These are phyloP conservation scores for Neurospora tetrasperma DNA, from an alignment of 495 filamentous ascomycete species.

Conservation along the genomic window DNA sequence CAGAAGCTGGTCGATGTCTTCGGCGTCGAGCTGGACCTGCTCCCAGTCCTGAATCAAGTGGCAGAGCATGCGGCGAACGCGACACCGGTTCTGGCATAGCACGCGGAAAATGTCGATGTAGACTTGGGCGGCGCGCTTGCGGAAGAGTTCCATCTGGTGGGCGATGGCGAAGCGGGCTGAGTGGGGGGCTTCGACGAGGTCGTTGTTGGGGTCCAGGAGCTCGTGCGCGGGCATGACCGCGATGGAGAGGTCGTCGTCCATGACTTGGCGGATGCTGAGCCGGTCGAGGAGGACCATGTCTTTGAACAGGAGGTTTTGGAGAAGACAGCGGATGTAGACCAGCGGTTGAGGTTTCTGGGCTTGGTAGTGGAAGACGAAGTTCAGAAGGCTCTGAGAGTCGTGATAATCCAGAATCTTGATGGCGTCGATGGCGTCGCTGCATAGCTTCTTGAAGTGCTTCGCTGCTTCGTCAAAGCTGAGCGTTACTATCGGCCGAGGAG, in stretches of 20 bases:
- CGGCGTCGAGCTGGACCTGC: conserved; percentile 70
- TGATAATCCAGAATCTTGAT: conserved; percentile 58
- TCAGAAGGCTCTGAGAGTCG: conserved; percentile 59
- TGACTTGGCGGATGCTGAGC: conserved; percentile 57
- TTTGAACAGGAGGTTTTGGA: conserved; percentile 68
- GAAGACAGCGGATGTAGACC: conserved; percentile 70
- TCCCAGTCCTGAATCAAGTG: conserved; percentile 81
- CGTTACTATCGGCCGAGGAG: conserved; percentile 80
- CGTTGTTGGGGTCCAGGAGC: conserved; percentile 62
- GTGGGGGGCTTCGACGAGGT: conserved; percentile 63
- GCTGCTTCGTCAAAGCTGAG: conserved; percentile 62
- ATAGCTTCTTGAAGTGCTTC: conserved; percentile 57
- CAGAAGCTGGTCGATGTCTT: conserved; percentile 66
- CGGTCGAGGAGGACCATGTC: conserved; percentile 55
- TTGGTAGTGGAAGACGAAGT: conserved; percentile 59
- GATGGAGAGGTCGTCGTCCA: conserved; percentile 70
- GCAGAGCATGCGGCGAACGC: conserved; percentile 71
- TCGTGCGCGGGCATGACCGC: conserved; percentile 61
- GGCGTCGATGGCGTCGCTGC: conserved; percentile 59
- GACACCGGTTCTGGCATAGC: conserved; percentile 81
- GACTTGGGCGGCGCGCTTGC: conserved; percentile 59
- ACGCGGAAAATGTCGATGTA: conserved; percentile 75
- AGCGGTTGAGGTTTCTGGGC: conserved; percentile 72
- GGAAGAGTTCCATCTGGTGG: conserved; percentile 69
- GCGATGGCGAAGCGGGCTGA: conserved; percentile 71